A percentile compares a stretch with the other conserved stretches of the same genome.
Conservation (phyloP, 441 rosid species). For the Pelargonium fulgidum region DNA sequence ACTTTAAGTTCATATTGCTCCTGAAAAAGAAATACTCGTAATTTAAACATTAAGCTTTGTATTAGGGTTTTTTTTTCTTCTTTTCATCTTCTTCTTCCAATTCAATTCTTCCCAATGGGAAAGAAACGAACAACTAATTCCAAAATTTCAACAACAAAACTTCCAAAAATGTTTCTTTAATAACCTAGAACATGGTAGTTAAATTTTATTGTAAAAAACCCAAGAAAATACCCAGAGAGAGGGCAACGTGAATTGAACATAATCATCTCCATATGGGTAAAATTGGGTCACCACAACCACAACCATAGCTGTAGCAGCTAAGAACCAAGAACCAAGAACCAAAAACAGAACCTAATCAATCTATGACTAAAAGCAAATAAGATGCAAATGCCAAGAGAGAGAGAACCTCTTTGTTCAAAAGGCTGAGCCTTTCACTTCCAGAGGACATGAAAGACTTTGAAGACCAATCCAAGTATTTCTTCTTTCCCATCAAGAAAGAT, state of each 20-base stretch:
- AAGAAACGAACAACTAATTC: neutral
- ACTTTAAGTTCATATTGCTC: neutral
- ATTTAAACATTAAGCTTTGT: too few relatives aligned
- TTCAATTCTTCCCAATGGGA: neutral
- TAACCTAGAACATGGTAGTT: neutral
- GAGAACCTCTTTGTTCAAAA: constrained; percentile 39
- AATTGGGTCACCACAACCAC: constrained; percentile 1
- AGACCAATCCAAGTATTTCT: constrained; percentile 46
- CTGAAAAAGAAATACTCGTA: too few relatives aligned
- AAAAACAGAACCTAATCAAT: constrained; percentile 3
- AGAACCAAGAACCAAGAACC: constrained; percentile 1
- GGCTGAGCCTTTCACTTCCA: constrained; percentile 43
- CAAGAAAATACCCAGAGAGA: constrained; percentile 16
- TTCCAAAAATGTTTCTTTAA: neutral
- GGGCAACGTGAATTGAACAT: neutral
- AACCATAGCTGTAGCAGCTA: neutral
- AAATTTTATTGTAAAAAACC: neutral
- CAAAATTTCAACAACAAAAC: neutral
- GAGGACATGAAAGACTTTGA: constrained; percentile 38
- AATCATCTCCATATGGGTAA: neutral
- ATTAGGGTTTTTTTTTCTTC: too few relatives aligned
- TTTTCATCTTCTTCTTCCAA: neutral
- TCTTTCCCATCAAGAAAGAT: constrained; percentile 48
- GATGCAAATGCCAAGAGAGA: neutral
- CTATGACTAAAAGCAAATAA: neutral